Evolutionary conservation across 345 rosid species (phyloP).

Genomic region (Rhodomyrtus tomentosa): DNA sequence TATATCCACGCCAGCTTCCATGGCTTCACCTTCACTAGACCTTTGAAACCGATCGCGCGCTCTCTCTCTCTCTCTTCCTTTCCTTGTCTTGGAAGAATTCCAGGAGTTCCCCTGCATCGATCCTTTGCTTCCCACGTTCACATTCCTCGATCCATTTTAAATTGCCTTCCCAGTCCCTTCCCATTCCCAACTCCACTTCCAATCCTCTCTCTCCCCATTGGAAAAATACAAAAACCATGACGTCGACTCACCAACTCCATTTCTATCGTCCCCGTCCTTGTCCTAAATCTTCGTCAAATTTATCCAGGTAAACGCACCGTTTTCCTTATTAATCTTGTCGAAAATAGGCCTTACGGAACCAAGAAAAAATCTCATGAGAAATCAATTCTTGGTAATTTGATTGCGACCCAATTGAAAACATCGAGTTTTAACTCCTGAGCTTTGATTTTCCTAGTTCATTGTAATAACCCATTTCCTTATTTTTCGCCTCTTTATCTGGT

Average conservation of each 20-base stretch:
- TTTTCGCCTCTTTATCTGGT: not conserved
- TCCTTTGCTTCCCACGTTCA: not conserved
- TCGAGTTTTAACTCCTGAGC: not conserved
- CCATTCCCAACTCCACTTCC: constrained; percentile 10
- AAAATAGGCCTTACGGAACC: not conserved
- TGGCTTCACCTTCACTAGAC: not conserved
- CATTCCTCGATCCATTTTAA: not conserved
- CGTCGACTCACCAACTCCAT: not conserved
- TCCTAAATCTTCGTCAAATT: not conserved
- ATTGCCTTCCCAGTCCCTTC: not conserved
- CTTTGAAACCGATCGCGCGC: not conserved
- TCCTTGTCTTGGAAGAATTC: not conserved
- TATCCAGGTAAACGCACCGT: not conserved
- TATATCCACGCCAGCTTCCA: not conserved
- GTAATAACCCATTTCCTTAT: not conserved
- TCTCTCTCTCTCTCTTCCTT: not conserved
- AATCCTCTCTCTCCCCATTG: not conserved
- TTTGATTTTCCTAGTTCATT: not conserved
- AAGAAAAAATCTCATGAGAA: not conserved
- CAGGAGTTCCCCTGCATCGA: not conserved
- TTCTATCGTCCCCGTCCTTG: not conserved
- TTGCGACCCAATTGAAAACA: not conserved
- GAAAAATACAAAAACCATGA: not conserved
- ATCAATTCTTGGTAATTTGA: not conserved
- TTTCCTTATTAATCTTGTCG: not conserved